A percentile compares a stretch with the other conserved stretches of the same genome.
Conservation (phyloP, 2,329 filamentous ascomycete genomes). For the Neurospora crassa region DNA sequence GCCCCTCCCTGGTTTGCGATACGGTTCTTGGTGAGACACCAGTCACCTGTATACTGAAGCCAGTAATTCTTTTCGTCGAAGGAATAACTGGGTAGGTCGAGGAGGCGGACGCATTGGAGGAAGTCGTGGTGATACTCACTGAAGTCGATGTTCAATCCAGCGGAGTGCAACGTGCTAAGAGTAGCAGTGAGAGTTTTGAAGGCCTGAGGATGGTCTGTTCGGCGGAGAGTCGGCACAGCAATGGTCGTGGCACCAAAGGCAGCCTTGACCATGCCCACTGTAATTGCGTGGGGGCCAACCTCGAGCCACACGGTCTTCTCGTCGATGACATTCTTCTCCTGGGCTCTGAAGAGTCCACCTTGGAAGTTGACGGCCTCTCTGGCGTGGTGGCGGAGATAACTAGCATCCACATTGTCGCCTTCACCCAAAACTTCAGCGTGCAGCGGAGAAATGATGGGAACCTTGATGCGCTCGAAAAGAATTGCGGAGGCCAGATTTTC, state of each 20-base stretch:
- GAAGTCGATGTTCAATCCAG: conserved; percentile 58
- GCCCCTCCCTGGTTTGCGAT: conserved; percentile 28
- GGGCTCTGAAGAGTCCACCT: conserved; percentile 49
- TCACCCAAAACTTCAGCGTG: conserved; percentile 48
- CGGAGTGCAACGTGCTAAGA: conserved; percentile 48
- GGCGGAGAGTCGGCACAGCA: conserved; percentile 50
- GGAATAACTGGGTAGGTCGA: conserved; percentile 58
- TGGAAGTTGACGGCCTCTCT: conserved; percentile 63
- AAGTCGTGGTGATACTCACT: conserved; percentile 55
- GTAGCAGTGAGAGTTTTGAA: conserved; percentile 54
- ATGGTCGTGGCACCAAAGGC: conserved; percentile 45
- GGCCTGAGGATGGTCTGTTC: conserved; percentile 41
- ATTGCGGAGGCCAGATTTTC: conserved; percentile 33
- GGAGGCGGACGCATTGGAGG: conserved; percentile 31
- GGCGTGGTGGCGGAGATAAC: conserved; percentile 55
- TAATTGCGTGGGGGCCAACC: conserved; percentile 65
- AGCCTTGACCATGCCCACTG: conserved; percentile 57
- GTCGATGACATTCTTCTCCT: conserved; percentile 48
- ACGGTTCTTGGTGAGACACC: conserved; percentile 62
- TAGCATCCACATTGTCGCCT: conserved; percentile 44
- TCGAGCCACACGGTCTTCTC: conserved; percentile 64
- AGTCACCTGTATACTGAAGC: conserved; percentile 57
- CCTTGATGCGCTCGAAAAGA: conserved; percentile 32
- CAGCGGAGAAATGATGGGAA: conserved; percentile 61
- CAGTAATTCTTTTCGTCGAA: conserved; percentile 68